Base-by-base conservation (phyloP, 768 basidiomycete species). In the Hygrophoropsis aurantiaca region DNA sequence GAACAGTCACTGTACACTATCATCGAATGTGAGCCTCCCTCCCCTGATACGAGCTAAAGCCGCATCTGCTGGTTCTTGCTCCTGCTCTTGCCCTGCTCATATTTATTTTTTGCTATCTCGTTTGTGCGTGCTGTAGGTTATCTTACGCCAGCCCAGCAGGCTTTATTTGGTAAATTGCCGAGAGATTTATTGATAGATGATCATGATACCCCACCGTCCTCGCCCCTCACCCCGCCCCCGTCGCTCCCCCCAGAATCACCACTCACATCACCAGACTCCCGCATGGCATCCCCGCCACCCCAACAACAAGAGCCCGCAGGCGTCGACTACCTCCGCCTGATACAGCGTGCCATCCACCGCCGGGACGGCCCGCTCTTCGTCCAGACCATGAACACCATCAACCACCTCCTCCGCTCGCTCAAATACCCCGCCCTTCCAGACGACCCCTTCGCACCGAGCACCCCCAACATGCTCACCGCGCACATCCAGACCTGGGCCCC, bases 341-440 rank as follows among this genome's bases (percentile, higher is more conserved):
- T 93, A 26, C 82, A 84, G 53, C 82, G 84, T 23, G 87, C 90
- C 10, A 79, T 90, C 35, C 74, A 84, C 59, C 72, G 68, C 8
- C 80, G 73, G 40, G 80, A 93, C 50, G 90, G 90, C 0, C 87
- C 87, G 0, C 71, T 83, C 21, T 90, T 92, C 60, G 57, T 87
- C 21, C 64, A 70, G 13, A 78, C 84, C 15, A 77, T 94, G 56
- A 64, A 73, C 33, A 67, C 64, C 0, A 78, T 91, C 59, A 90
- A 90, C 60, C 57, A 64, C 1, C 65, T 87, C 26, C 66, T 94
- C 13, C 77, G 78, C 32, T 56, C 57, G 1, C 70, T 90, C 53
- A 92, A 90, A 67, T 83, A 85, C 55, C 85, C 85, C 0, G 64
- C 65, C 7, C 64, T 80, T 11, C 75, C 80, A n/a, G 48, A 58